phyloP scores from a whole-genome alignment of 2,329 filamentous ascomycete species.

The Fusarium sp. region DNA sequence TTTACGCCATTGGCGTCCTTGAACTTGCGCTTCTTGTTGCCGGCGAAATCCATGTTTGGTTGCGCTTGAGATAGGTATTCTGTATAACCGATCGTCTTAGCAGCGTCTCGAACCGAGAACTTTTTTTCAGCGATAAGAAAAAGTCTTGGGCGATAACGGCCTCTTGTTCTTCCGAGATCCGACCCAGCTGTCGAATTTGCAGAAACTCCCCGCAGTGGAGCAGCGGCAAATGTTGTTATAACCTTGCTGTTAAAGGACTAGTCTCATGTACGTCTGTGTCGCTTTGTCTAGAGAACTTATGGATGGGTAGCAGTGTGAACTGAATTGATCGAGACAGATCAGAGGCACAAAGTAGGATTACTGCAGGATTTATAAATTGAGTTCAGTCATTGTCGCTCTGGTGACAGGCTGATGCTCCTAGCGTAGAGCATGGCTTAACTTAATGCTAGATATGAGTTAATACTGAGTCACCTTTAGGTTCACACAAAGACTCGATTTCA shows the following conservation, averaged over 20 bases:
- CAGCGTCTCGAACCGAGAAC: constrained; percentile 35
- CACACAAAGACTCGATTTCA: not conserved
- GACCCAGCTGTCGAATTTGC: not conserved
- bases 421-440: not conserved
- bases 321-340: constrained; percentile 11
- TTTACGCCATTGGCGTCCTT: constrained; percentile 50
- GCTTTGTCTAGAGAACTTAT: not conserved
- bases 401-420: not conserved
- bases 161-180: constrained; percentile 27
- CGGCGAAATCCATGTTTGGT: constrained; percentile 50
- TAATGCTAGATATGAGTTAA: not conserved
- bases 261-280: not conserved
- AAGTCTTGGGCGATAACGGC: constrained; percentile 42
- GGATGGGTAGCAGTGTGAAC: constrained; percentile 5
- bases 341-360: not conserved
- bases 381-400: not conserved
- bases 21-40: constrained; percentile 60
- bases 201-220: constrained; percentile 36
- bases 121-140: constrained; percentile 46
- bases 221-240: constrained; percentile 37
- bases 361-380: not conserved
- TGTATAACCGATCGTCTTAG: constrained; percentile 17
- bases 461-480: not conserved
- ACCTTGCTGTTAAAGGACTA: constrained; percentile 32
- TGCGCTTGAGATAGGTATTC: constrained; percentile 27